Evolutionary conservation across 164 flowering plant species (phyloP).

Genomic region (Vitis amurensis): DNA sequence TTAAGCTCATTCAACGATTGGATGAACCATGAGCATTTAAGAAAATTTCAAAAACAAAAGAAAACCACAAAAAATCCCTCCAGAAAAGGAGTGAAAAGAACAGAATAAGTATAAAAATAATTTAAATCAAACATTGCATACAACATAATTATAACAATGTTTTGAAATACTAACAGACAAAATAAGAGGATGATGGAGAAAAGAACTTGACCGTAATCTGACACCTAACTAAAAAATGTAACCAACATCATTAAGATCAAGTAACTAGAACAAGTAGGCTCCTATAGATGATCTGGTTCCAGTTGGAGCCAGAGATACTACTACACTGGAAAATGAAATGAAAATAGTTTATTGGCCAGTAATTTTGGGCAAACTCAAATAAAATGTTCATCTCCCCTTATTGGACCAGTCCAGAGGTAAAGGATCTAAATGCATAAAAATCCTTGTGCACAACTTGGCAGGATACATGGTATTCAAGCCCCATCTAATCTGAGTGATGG

Average conservation of each 20-base stretch:
- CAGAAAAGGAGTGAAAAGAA: neutral
- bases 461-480: neutral
- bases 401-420: neutral
- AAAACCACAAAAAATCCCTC: neutral
- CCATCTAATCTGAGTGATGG: neutral
- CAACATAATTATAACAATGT: slow-evolving; percentile 1
- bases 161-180: neutral
- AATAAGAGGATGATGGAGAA: neutral
- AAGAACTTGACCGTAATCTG: too few species aligned
- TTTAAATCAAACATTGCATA: neutral
- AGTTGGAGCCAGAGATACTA: too few species aligned
- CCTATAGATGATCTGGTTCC: too few species aligned
- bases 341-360: neutral
- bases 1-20: neutral
- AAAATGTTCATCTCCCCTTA: neutral
- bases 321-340: too few species aligned
- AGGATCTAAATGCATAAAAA: too few species aligned
- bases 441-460: neutral
- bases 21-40: neutral
- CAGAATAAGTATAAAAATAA: neutral
- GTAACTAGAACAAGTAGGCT: too few species aligned
- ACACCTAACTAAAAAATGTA: too few species aligned
- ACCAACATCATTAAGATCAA: too few species aligned
- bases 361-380: neutral
- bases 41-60: neutral